phyloP scores from a whole-genome alignment of 164 flowering plant genomes.

The Tetrastigma voinierianum region DNA sequence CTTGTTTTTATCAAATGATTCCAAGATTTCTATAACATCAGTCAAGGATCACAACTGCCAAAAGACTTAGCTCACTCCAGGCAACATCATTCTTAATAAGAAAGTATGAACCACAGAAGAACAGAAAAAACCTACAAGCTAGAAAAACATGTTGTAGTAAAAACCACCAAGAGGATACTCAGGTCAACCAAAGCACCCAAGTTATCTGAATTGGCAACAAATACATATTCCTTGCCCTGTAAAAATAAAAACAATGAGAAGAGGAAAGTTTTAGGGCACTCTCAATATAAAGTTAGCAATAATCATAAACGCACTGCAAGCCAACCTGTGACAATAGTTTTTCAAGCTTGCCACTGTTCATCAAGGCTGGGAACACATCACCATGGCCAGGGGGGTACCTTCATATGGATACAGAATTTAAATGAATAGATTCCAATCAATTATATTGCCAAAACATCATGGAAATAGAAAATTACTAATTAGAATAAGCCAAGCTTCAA shows the following conservation, averaged over 20 bases:
- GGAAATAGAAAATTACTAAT: neutral
- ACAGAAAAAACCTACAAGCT: constrained; percentile 2
- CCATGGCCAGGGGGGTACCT: constrained; percentile 99
- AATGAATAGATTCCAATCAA: neutral
- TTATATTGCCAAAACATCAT: neutral
- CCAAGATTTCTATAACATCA: constrained; percentile 73
- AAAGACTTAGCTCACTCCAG: neutral
- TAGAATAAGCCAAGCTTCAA: too few relatives aligned
- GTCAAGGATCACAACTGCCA: constrained; percentile 43
- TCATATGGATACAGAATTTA: constrained; percentile 13
- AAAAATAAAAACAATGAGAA: constrained; percentile 2
- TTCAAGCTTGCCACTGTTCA: constrained; percentile 96
- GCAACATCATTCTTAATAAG: neutral
- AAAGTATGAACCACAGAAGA: neutral
- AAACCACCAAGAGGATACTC: constrained; percentile 71
- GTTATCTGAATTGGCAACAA: constrained; percentile 95
- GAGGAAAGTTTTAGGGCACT: neutral
- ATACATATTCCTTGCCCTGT: constrained; percentile 98
- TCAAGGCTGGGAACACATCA: constrained; percentile 89
- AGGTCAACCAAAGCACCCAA: constrained; percentile 95
- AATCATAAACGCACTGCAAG: neutral
- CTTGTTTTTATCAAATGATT: constrained; percentile 80
- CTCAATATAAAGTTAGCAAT: neutral
- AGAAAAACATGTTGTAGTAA: neutral
- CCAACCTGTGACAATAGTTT: constrained; percentile 73